These are phyloP conservation scores for Cladophialophora psammophila DNA, from an alignment of 2,329 filamentous ascomycete genomes.

Conservation along the genomic window DNA sequence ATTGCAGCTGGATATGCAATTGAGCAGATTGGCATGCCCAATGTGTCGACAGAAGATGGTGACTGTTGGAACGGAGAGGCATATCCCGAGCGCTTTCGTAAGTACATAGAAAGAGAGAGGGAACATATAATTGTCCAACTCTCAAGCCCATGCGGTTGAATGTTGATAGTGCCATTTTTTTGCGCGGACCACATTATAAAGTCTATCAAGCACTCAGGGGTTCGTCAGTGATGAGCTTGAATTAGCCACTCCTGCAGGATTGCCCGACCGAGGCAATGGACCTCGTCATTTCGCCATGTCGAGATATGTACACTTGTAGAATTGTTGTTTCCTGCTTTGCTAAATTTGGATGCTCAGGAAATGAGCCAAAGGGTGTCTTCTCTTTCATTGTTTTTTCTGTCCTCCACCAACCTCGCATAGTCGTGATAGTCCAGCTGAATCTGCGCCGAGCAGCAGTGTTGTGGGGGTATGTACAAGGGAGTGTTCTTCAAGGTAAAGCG, in stretches of 20 bases:
- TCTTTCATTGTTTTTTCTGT: not conserved
- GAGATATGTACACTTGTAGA: not conserved
- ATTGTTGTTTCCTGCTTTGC: not conserved
- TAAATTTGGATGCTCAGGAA: not conserved
- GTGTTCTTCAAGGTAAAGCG: not conserved
- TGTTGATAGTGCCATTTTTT: not conserved
- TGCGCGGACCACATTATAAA: not conserved
- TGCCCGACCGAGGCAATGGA: not conserved
- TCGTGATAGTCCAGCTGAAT: not conserved
- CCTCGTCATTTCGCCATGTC: not conserved
- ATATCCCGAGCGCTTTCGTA: constrained; percentile 34
- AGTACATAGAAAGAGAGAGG: constrained; percentile 35
- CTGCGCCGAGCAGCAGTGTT: not conserved
- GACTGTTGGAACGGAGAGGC: constrained; percentile 53
- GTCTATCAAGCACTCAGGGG: not conserved
- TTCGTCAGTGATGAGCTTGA: not conserved
- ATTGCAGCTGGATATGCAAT: constrained; percentile 92
- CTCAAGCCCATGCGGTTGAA: not conserved
- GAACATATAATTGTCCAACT: constrained; percentile 19
- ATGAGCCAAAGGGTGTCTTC: not conserved
- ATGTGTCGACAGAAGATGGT: constrained; percentile 43
- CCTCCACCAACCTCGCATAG: not conserved
- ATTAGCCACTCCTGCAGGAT: not conserved
- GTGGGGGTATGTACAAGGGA: constrained; percentile 5
- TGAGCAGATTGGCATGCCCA: constrained; percentile 87